Percentiles rank a stretch among this genome's conserved stretches.
Conservation (phyloP, 192 early-diverging fungal species). For the Kappamyces sp. region DNA sequence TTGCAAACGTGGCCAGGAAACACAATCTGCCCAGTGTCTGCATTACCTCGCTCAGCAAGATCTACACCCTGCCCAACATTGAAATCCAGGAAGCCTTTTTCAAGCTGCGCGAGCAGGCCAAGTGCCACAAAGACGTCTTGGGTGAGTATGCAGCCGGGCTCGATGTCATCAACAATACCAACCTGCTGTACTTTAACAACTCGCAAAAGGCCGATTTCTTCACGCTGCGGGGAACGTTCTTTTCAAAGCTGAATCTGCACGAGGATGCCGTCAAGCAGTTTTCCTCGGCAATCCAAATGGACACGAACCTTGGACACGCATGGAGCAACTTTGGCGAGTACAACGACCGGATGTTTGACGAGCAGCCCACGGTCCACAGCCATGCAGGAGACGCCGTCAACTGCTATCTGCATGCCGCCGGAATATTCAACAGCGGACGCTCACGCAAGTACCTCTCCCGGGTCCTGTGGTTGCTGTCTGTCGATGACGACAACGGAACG, state of each 20-base stretch:
- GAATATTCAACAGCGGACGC: slow-evolving; percentile 76
- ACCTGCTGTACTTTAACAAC: slow-evolving; percentile 87
- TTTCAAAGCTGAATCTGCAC: slow-evolving; percentile 77
- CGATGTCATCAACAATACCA: slow-evolving; percentile 99
- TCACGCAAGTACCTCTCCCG: slow-evolving; percentile 87
- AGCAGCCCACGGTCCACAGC: slow-evolving; percentile 72
- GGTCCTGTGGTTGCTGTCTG: slow-evolving; percentile 85
- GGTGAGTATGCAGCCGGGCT: slow-evolving; percentile 84
- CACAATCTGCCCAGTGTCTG: slow-evolving; percentile 95
- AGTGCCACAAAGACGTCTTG: slow-evolving; percentile 90
- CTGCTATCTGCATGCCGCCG: slow-evolving; percentile 92
- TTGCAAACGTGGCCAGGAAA: slow-evolving; percentile 92
- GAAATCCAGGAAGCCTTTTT: slow-evolving; percentile 98
- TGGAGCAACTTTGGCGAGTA: slow-evolving; percentile 98
- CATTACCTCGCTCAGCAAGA: slow-evolving; percentile 77
- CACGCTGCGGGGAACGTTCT: slow-evolving; percentile 91
- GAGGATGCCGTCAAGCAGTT: slow-evolving; percentile 88
- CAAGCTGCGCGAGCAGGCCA: slow-evolving; percentile 95
- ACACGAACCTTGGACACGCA: slow-evolving; percentile 80
- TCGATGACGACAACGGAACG: slow-evolving; percentile 69
- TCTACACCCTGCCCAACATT: slow-evolving; percentile 99
- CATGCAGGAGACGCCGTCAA: slow-evolving; percentile 86
- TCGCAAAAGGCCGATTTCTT: slow-evolving; percentile 97
- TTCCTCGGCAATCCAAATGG: slow-evolving; percentile 84
- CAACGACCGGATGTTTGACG: slow-evolving; percentile 86